These are phyloP conservation scores for Botrytis paeoniae DNA, from an alignment of 2,329 filamentous ascomycete genomes.

Conservation along the genomic window DNA sequence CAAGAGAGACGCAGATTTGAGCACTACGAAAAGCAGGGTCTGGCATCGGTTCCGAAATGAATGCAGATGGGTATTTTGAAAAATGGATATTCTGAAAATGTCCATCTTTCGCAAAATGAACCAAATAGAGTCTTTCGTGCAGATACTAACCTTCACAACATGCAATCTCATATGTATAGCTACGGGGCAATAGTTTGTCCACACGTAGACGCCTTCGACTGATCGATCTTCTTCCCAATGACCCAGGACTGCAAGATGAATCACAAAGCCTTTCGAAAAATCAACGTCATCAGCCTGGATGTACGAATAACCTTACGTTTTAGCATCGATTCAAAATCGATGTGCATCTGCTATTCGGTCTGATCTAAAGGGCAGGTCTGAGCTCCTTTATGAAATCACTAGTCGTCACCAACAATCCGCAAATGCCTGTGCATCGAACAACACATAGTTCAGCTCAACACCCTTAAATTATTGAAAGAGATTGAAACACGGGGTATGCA, in stretches of 20 bases:
- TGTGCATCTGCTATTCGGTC: constrained; percentile 9
- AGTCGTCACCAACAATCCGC: constrained; percentile 8
- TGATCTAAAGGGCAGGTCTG: constrained; percentile 11
- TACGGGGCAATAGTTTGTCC: constrained; percentile 10
- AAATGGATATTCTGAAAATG: neutral
- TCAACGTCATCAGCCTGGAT: neutral
- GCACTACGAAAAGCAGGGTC: constrained; percentile 1
- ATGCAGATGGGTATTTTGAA: neutral
- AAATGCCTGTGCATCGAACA: constrained; percentile 17
- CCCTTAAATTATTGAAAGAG: constrained; percentile 3
- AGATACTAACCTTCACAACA: neutral
- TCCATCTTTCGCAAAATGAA: neutral
- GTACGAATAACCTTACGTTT: neutral
- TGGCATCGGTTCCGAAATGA: neutral
- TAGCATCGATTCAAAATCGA: neutral
- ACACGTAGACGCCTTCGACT: neutral
- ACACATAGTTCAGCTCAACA: constrained; percentile 16
- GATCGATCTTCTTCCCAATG: neutral
- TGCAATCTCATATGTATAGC: neutral
- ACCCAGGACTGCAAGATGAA: constrained; percentile 3
- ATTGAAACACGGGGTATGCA: constrained; percentile 19
- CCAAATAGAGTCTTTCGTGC: constrained; percentile 1
- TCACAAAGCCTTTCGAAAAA: neutral
- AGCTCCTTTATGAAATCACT: neutral
- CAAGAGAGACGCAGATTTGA: neutral